Percentiles rank a stretch among this genome's conserved stretches.
Evolutionary conservation across 176 grass and related monocot genomes (phyloP).

Genomic region (Dactylis glomerata): DNA sequence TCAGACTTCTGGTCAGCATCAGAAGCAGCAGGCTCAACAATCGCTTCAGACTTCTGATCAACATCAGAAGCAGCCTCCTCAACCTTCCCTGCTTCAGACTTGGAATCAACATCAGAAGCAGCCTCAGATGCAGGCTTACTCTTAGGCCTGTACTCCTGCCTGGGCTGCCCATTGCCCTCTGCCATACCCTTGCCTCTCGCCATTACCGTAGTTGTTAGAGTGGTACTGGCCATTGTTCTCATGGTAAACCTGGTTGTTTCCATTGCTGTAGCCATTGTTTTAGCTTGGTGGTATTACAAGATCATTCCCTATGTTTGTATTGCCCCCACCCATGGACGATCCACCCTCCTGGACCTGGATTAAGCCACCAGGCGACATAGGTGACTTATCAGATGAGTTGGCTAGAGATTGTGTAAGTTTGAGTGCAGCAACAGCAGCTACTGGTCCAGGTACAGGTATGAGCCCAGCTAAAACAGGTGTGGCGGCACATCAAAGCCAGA

Average conservation of each 20-base stretch:
- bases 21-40: too few species aligned
- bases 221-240: neutral
- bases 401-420: neutral
- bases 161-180: neutral
- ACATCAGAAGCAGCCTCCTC: neutral
- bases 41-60: constrained; percentile 27
- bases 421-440: neutral
- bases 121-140: constrained; percentile 1
- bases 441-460: constrained; percentile 6
- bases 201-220: neutral
- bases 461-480: constrained; percentile 17
- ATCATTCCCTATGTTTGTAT: neutral
- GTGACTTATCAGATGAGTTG: constrained; percentile 32
- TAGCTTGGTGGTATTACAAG: neutral
- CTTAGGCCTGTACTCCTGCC: neutral
- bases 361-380: constrained; percentile 48
- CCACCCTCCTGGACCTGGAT: constrained; percentile 24
- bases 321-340: neutral
- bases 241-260: neutral
- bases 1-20: constrained; percentile 25
- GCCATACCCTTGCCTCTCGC: neutral
- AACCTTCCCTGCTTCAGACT: constrained; percentile 1
- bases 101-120: constrained; percentile 20
- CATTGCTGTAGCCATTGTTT: neutral
- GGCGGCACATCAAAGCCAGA: constrained; percentile 67